Evolutionary conservation across 2,329 filamentous ascomycete species (phyloP).

Genomic region (Colletotrichum gigasporum): DNA sequence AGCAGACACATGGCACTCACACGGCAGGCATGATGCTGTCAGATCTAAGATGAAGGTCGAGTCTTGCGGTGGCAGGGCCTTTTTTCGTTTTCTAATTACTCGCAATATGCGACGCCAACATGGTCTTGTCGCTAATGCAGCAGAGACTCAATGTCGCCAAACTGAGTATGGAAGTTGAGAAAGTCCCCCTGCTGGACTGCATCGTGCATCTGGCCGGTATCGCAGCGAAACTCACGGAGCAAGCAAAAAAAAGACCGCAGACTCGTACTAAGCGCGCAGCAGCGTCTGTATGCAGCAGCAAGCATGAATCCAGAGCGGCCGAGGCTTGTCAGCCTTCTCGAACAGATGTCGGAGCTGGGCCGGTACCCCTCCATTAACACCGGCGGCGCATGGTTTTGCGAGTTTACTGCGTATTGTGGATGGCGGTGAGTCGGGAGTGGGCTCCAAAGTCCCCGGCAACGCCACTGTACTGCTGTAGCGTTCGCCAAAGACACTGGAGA

Average conservation of each 20-base stretch:
- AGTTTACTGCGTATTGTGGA: constrained; percentile 7
- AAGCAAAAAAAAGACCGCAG: background rate
- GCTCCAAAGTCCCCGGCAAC: constrained; percentile 11
- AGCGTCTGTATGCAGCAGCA: background rate
- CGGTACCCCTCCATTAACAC: constrained; percentile 5
- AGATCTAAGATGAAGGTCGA: background rate
- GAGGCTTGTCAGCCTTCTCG: constrained; percentile 26
- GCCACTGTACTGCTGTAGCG: constrained; percentile 1
- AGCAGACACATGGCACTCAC: background rate
- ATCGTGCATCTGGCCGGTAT: constrained; percentile 17
- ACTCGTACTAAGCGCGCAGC: background rate
- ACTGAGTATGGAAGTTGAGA: constrained; percentile 2
- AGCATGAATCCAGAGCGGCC: background rate
- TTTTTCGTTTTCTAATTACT: background rate
- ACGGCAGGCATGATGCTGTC: constrained; percentile 5
- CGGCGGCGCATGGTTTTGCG: constrained; percentile 8
- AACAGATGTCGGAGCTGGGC: background rate
- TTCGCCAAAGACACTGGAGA: constrained; percentile 18
- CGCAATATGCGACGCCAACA: background rate
- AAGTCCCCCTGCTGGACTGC: background rate
- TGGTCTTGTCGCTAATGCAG: background rate
- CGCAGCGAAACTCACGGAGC: constrained; percentile 5
- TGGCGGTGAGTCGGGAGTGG: constrained; percentile 29
- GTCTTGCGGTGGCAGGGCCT: background rate
- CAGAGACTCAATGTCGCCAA: background rate